Evolutionary conservation across 768 basidiomycete genomes (phyloP), one percentile per base, ranked within the genome.

Genomic region (Mycena pura): DNA sequence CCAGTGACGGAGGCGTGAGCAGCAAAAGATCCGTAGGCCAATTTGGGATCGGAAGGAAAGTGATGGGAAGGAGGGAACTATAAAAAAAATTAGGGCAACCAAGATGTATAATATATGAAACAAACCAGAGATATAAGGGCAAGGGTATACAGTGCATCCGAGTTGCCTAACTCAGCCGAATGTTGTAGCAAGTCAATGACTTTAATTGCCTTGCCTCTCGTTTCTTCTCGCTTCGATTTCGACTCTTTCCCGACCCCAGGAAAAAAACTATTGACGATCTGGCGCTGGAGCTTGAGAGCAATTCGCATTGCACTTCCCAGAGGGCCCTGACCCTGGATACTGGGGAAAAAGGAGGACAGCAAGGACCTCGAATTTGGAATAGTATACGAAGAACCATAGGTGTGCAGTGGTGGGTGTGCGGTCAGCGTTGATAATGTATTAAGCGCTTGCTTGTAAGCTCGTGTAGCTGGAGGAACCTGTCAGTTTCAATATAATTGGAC

Each of bases 171-270:
- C 53, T 93, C 91, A 7, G 87, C 86, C 1, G 93, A 91, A 74
- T 93, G 90, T 59, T 92, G 85, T 28, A 95, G 76, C 11, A 95
- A 72, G 69, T 93, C 92, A 14, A 94, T 70, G 29, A 92, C 91
- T 71, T 94, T 94, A 70, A 92, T 86, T 9, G 91, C 89, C 68
- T 90, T 91, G 3, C 84, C 80, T 19, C 78, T 80, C 65, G 86
- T 73, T 62, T 93, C 91, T 44, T 92, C 91, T 17, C 87, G 86
- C 68, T 79, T 85, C 70, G 78, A 82, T 66, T 80, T 84, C 21
- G 81, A 76, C 55, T 80, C 79, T 63, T 75, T 80, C 46, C 78
- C 76, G 38, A 77, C 69, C 58, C 75, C 76, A 57, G 73, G 80
- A 36, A 74, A 69, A 34, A 84, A 64, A 46, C 80, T 74, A 24